These are phyloP conservation scores for Fragaria vesca DNA, from an alignment of 306 rosid species.

Conservation along the genomic window DNA sequence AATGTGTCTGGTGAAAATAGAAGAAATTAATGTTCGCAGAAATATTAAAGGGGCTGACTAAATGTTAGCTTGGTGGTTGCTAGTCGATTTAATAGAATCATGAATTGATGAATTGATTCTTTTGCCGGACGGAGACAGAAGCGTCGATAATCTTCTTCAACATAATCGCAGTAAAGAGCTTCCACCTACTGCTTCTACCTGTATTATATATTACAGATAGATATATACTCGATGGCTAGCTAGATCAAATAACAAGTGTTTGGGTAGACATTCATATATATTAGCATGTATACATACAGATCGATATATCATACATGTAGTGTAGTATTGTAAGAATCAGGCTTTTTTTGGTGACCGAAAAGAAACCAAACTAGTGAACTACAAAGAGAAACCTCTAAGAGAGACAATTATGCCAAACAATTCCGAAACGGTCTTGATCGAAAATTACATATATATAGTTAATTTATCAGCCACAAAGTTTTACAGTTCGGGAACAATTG, in stretches of 20 bases:
- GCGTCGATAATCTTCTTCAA: neutral
- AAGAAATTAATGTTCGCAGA: neutral
- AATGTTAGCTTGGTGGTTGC: neutral
- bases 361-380: too few species aligned
- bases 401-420: too few species aligned
- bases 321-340: too few species aligned
- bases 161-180: neutral
- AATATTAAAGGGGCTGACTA: neutral
- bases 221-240: neutral
- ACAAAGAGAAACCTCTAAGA: too few species aligned
- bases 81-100: neutral
- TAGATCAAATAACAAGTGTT: neutral
- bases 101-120: neutral
- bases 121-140: neutral
- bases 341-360: too few species aligned
- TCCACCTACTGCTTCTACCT: constrained; percentile 9
- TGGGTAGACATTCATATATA: neutral
- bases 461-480: too few species aligned
- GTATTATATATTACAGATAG: neutral
- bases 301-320: neutral
- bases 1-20: constrained; percentile 4
- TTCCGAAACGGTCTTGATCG: too few species aligned
- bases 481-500: too few species aligned
- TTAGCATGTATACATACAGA: neutral
- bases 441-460: too few species aligned